Evolutionary conservation across 441 rosid genomes (phyloP).

Genomic region (Syzygium syzygioides): DNA sequence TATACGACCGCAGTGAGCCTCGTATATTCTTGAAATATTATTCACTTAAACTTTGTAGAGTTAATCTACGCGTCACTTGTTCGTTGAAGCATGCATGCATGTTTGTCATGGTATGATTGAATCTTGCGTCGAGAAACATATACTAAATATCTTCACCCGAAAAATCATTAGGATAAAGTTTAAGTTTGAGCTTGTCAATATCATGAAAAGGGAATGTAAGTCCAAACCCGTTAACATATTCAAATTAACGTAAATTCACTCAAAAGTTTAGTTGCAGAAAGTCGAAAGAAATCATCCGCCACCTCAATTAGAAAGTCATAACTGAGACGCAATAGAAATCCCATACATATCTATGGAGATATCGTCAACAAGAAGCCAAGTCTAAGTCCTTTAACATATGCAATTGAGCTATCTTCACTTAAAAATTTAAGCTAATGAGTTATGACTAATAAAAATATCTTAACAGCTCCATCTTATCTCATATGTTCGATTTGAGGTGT

Average conservation of each 20-base stretch:
- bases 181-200: rapidly evolving
- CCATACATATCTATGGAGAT: rapidly evolving
- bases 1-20: neutral
- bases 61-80: neutral
- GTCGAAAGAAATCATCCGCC: rapidly evolving
- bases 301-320: rapidly evolving
- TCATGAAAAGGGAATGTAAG: neutral
- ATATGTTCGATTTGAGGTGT: neutral
- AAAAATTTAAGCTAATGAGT: neutral
- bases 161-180: neutral
- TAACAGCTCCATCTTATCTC: neutral
- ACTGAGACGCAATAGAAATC: rapidly evolving
- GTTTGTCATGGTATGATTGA: neutral
- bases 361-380: rapidly evolving
- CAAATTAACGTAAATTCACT: neutral
- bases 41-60: too few relatives aligned
- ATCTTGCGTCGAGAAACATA: neutral
- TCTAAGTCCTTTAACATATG: rapidly evolving
- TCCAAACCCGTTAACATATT: rapidly evolving
- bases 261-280: neutral
- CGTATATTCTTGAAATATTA: too few relatives aligned
- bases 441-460: neutral
- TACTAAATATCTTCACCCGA: neutral
- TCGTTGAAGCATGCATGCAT: neutral
- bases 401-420: rapidly evolving